Percentiles rank a stretch among this genome's conserved stretches.
Evolutionary conservation across 495 filamentous ascomycete species (phyloP).

Genomic region (Cetradonia linearis): DNA sequence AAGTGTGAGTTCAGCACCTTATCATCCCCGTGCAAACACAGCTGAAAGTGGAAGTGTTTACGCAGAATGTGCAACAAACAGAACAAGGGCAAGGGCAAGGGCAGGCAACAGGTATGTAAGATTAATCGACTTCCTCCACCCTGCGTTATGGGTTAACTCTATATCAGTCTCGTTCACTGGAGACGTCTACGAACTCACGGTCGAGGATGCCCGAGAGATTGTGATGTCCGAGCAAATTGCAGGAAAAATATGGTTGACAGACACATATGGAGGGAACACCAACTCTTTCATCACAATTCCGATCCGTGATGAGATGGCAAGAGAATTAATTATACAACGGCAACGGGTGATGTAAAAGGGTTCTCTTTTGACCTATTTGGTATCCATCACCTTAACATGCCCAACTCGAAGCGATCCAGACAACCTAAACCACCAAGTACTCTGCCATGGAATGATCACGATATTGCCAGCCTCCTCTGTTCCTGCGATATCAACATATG

Average conservation of each 20-base stretch:
- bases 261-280: not conserved
- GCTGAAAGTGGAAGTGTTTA: not conserved
- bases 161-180: not conserved
- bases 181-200: not conserved
- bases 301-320: not conserved
- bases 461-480: not conserved
- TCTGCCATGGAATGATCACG: not conserved
- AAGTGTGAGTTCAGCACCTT: not conserved
- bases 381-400: not conserved
- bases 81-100: not conserved
- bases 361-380: not conserved
- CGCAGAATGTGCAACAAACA: not conserved
- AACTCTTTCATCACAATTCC: not conserved
- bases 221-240: not conserved
- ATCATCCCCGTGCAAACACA: not conserved
- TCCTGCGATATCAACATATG: not conserved
- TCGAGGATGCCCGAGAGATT: not conserved
- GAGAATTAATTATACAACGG: not conserved
- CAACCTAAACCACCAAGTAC: not conserved
- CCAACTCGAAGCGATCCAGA: not conserved
- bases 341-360: not conserved
- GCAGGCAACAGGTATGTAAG: not conserved
- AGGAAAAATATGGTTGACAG: not conserved
- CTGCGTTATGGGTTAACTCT: not conserved
- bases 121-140: not conserved